Evolutionary conservation across 2,329 filamentous ascomycete genomes (phyloP).

Genomic region (Fusarium anguioides): DNA sequence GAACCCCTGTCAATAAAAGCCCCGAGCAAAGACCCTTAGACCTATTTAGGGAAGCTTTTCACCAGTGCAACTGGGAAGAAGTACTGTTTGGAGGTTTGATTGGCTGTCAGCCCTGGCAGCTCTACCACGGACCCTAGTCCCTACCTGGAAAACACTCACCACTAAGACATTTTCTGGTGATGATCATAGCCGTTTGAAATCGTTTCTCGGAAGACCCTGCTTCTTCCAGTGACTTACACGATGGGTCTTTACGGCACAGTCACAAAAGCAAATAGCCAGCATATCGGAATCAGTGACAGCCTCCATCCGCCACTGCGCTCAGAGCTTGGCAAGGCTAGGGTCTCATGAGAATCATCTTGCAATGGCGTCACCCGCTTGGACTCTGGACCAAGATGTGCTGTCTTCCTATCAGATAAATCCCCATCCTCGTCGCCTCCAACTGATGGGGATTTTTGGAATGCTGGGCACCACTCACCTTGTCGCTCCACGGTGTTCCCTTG

Average conservation of each 20-base stretch:
- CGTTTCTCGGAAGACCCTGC: conserved; percentile 34
- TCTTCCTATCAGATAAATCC: conserved; percentile 42
- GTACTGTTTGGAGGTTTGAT: conserved; percentile 30
- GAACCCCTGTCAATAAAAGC: conserved; percentile 25
- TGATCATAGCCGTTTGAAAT: conserved; percentile 39
- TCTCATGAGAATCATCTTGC: conserved; percentile 17
- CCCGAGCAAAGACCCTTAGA: conserved; percentile 25
- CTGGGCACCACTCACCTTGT: conserved; percentile 41
- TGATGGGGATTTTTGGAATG: conserved; percentile 41
- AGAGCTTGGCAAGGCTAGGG: conserved; percentile 12
- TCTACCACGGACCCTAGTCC: conserved; percentile 24
- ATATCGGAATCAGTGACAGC: conserved; percentile 13
- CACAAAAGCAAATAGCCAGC: conserved; percentile 7
- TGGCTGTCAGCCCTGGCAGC: conserved; percentile 25
- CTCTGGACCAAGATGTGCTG: conserved; percentile 33
- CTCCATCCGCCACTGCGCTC: background rate
- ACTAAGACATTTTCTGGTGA: conserved; percentile 25
- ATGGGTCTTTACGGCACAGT: conserved; percentile 15
- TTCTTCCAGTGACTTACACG: conserved; percentile 24
- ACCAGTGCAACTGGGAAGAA: conserved; percentile 12
- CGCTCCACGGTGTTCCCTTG: conserved; percentile 46
- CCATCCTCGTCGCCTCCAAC: conserved; percentile 16
- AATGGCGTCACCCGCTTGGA: conserved; percentile 44
- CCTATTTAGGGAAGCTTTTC: conserved; percentile 18
- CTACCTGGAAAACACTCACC: conserved; percentile 29